phyloP scores from a whole-genome alignment of 1,284 basidiomycete genomes.

The Grifola frondosa region DNA sequence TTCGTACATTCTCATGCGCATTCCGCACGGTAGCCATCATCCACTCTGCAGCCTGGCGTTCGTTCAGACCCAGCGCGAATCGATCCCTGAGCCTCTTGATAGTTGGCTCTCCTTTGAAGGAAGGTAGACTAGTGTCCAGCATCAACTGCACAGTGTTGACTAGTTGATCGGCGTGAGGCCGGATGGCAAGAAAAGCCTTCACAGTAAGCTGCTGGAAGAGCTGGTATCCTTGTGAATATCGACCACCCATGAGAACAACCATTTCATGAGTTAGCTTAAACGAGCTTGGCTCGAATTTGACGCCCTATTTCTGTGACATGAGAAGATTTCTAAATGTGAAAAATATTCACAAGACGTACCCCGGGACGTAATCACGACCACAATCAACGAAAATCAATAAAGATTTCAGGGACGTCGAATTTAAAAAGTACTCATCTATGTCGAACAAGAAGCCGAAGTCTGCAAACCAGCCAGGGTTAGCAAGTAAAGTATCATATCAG shows the following conservation, averaged over 20 bases:
- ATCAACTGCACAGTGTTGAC: constrained; percentile 89
- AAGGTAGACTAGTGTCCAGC: constrained; percentile 92
- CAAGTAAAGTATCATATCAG: neutral
- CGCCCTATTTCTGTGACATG: constrained; percentile 55
- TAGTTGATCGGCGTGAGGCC: constrained; percentile 89
- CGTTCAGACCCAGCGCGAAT: constrained; percentile 82
- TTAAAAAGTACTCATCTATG: constrained; percentile 82
- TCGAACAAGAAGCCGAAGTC: constrained; percentile 99
- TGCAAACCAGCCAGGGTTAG: constrained; percentile 28
- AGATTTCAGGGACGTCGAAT: too few species aligned
- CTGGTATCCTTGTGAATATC: constrained; percentile 89
- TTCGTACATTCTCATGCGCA: constrained; percentile 92
- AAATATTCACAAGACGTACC: constrained; percentile 20
- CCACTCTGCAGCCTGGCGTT: constrained; percentile 90
- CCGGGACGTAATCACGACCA: constrained; percentile 40
- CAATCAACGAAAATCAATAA: too few species aligned
- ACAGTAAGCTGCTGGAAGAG: constrained; percentile 93
- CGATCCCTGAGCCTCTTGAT: constrained; percentile 86
- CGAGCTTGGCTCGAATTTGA: constrained; percentile 95
- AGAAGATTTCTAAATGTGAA: neutral
- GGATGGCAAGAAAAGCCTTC: constrained; percentile 94
- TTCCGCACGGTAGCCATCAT: constrained; percentile 90
- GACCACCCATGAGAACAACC: constrained; percentile 96
- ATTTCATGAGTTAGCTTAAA: constrained; percentile 99
- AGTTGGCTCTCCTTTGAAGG: constrained; percentile 94